Conservation (phyloP, 1,284 basidiomycete species). For the Melampsora larici-populina region DNA sequence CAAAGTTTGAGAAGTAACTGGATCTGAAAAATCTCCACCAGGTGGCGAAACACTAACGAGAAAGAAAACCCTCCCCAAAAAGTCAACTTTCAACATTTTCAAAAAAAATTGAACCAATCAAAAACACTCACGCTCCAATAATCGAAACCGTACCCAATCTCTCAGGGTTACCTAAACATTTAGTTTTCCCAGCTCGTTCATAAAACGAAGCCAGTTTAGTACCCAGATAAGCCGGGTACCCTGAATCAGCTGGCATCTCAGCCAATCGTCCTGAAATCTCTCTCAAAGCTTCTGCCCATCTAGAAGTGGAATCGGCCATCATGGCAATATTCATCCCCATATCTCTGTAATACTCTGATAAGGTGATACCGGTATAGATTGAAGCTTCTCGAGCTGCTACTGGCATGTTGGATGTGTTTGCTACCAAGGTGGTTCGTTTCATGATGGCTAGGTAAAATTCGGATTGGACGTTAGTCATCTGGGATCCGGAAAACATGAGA, state of each 20-base stretch:
- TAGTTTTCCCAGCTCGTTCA: constrained; percentile 97
- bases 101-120: neutral
- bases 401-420: constrained; percentile 99
- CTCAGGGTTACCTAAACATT: constrained; percentile 81
- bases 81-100: too few relatives aligned
- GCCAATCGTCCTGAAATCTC: constrained; percentile 99
- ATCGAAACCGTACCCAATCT: constrained; percentile 93
- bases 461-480: neutral
- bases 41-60: constrained; percentile 81
- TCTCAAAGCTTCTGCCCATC: constrained; percentile 98
- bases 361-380: constrained; percentile 98
- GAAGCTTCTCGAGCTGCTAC: constrained; percentile 99
- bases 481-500: too few relatives aligned
- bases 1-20: constrained; percentile 93
- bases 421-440: constrained; percentile 98
- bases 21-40: constrained; percentile 98
- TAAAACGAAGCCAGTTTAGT: constrained; percentile 98
- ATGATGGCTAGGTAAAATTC: constrained; percentile 74
- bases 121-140: constrained; percentile 83
- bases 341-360: constrained; percentile 99
- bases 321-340: constrained; percentile 97
- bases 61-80: too few relatives aligned
- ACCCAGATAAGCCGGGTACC: constrained; percentile 94
- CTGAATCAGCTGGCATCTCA: constrained; percentile 99
- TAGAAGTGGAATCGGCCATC: constrained; percentile 99